Conservation (phyloP, 805 yeast genomes). For the Saturnispora quitensis region DNA sequence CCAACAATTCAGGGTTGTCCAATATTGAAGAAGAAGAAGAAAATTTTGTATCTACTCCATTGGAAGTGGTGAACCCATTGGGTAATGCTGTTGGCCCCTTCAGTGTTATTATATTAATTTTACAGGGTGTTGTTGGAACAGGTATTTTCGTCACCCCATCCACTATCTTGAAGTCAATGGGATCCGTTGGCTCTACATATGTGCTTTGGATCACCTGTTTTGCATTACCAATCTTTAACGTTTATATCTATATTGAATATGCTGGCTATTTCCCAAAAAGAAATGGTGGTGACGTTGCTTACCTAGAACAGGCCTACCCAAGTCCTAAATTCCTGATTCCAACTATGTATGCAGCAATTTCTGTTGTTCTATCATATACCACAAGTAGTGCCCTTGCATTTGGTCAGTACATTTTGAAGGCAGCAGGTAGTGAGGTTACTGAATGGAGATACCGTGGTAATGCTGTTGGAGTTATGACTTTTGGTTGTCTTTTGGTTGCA, state of each 20-base stretch:
- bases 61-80: slow-evolving; percentile 28
- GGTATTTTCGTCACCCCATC: slow-evolving; percentile 71
- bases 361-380: slow-evolving; percentile 76
- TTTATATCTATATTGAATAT: slow-evolving; percentile 33
- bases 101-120: slow-evolving; percentile 50
- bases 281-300: slow-evolving; percentile 83
- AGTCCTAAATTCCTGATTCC: slow-evolving; percentile 64
- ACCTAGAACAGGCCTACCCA: slow-evolving; percentile 60
- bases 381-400: slow-evolving; percentile 75
- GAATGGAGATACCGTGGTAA: slow-evolving; percentile 73
- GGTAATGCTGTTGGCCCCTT: slow-evolving; percentile 30
- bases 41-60: slow-evolving; percentile 30
- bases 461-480: slow-evolving; percentile 66
- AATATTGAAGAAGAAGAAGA: slow-evolving; percentile 10
- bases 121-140: slow-evolving; percentile 67
- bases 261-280: slow-evolving; percentile 38
- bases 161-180: slow-evolving; percentile 37
- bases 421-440: slow-evolving; percentile 58
- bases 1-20: background rate
- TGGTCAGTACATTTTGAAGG: slow-evolving; percentile 68
- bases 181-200: slow-evolving; percentile 36
- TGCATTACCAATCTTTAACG: slow-evolving; percentile 31
- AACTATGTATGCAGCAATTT: slow-evolving; percentile 58
- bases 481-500: slow-evolving; percentile 58
- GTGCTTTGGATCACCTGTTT: slow-evolving; percentile 36